A percentile compares a stretch with the other conserved stretches of the same genome.
These are phyloP conservation scores for Lactarius vividus DNA, from an alignment of 768 basidiomycete genomes.

Conservation along the genomic window DNA sequence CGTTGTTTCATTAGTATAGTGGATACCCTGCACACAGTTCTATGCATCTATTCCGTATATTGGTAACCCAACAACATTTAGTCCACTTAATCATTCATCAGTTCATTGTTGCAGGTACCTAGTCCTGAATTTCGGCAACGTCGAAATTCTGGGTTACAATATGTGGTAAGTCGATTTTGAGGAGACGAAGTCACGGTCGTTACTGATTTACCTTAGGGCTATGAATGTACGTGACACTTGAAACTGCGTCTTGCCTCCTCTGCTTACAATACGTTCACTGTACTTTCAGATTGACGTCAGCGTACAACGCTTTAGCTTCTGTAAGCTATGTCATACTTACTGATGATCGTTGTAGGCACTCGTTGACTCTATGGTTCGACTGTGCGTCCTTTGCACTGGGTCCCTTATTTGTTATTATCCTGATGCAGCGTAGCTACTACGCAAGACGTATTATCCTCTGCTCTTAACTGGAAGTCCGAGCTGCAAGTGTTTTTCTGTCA, in stretches of 20 bases:
- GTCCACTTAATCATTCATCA: neutral
- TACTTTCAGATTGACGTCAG: neutral
- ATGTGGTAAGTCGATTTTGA: conserved; percentile 40
- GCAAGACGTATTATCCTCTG: neutral
- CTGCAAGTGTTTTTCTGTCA: neutral
- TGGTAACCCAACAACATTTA: conserved; percentile 35
- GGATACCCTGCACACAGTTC: conserved; percentile 44
- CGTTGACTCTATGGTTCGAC: neutral
- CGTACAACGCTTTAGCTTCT: neutral
- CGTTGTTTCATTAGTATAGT: conserved; percentile 34
- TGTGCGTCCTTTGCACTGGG: neutral
- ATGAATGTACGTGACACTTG: conserved; percentile 27
- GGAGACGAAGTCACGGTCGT: neutral
- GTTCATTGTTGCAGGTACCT: conserved; percentile 40
- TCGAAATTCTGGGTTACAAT: conserved; percentile 37
- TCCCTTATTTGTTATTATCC: neutral
- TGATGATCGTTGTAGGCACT: neutral
- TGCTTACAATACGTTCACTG: neutral
- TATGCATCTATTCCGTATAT: conserved; percentile 47
- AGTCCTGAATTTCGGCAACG: conserved; percentile 44
- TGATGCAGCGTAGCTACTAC: conserved; percentile 5
- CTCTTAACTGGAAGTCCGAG: neutral
- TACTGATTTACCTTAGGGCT: conserved; percentile 18
- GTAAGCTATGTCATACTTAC: neutral
- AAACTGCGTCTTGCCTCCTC: conserved; percentile 16